Conservation (phyloP, 2,329 filamentous ascomycete genomes). For the Microdochium paspali region DNA sequence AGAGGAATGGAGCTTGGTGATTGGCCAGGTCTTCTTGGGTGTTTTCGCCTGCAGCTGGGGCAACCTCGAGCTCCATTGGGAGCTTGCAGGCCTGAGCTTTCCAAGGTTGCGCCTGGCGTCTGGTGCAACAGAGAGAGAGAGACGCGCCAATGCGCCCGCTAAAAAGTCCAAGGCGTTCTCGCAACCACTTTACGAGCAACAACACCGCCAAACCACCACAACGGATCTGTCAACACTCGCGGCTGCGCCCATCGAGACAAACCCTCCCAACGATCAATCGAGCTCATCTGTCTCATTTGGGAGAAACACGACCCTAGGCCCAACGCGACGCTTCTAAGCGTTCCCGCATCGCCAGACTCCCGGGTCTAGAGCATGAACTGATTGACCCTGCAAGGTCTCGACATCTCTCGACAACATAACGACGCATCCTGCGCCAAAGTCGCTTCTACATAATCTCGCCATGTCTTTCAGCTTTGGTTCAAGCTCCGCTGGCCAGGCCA, state of each 20-base stretch:
- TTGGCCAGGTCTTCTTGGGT: neutral
- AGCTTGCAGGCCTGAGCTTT: neutral
- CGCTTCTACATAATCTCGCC: neutral
- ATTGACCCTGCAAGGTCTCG: neutral
- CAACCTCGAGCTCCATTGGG: neutral
- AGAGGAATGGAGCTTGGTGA: neutral
- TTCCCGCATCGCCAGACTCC: neutral
- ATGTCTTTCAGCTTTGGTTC: conserved; percentile 25
- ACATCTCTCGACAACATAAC: neutral
- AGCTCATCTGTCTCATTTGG: neutral
- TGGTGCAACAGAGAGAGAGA: neutral
- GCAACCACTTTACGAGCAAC: neutral
- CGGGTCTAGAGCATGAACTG: neutral
- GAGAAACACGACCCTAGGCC: neutral
- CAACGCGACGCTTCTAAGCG: neutral
- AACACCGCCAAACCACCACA: neutral
- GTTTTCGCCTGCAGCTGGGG: neutral
- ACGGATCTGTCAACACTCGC: neutral
- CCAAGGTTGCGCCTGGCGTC: neutral
- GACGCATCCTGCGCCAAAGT: neutral
- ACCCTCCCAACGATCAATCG: too few species aligned
- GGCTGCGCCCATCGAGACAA: neutral
- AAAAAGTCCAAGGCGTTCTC: neutral
- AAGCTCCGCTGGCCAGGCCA: conserved; percentile 16
- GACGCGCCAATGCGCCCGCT: neutral